Conservation (phyloP, 371 early-diverging fungal species). For the Capillidium heterosporum region DNA sequence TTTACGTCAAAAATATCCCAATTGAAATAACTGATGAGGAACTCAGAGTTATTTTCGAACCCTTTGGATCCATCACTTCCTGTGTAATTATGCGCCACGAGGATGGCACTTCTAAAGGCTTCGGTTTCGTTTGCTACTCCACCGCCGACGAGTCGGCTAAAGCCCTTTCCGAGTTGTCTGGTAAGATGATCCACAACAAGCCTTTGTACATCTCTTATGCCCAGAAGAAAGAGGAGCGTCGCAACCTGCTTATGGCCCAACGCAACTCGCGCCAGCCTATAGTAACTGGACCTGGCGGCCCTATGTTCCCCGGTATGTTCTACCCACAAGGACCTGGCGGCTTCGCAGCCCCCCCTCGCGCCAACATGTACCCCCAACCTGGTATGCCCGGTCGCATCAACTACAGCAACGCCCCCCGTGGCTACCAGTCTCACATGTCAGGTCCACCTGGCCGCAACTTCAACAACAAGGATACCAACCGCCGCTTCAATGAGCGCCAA, state of each 20-base stretch:
- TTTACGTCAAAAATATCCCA: constrained; percentile 96
- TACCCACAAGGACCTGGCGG: constrained; percentile 24
- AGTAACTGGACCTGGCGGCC: background rate
- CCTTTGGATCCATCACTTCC: constrained; percentile 88
- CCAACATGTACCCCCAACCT: constrained; percentile 48
- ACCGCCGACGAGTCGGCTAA: constrained; percentile 80
- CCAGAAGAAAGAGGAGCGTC: constrained; percentile 92
- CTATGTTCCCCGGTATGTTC: constrained; percentile 13
- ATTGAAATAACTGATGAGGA: constrained; percentile 87
- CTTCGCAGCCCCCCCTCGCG: constrained; percentile 35
- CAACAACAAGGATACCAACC: too few species aligned
- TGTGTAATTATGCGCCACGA: constrained; percentile 96
- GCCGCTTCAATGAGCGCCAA: too few species aligned
- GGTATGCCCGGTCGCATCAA: constrained; percentile 20
- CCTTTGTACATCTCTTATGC: constrained; percentile 95
- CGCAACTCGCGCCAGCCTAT: constrained; percentile 53
- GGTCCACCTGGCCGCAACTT: too few species aligned
- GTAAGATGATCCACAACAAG: constrained; percentile 79
- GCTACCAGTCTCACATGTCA: too few species aligned
- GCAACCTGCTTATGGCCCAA: constrained; percentile 82
- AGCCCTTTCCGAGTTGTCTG: constrained; percentile 82
- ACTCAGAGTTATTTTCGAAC: constrained; percentile 86
- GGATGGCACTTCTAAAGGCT: constrained; percentile 58
- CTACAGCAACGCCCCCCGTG: too few species aligned
- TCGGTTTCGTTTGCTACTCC: constrained; percentile 84